Conservation (phyloP, 768 basidiomycete species). For the Cystobasidium onofrii region DNA sequence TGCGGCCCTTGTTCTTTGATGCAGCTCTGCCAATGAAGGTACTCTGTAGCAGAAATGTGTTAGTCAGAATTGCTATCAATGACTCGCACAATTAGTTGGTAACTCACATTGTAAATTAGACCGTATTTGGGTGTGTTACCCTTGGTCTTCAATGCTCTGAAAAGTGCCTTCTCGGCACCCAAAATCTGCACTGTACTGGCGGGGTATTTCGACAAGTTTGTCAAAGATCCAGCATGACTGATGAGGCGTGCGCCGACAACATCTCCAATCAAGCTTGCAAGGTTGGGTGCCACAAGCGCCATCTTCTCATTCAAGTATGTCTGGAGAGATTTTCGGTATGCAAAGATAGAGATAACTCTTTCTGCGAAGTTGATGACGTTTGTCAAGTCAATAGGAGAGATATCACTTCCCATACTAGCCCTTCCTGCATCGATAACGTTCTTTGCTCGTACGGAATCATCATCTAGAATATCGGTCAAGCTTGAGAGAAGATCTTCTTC, state of each 20-base stretch:
- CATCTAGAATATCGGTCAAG: conserved; percentile 68
- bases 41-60: conserved; percentile 14
- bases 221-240: conserved; percentile 87
- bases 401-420: conserved; percentile 85
- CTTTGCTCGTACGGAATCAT: conserved; percentile 74
- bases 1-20: conserved; percentile 89
- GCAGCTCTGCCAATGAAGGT: conserved; percentile 92
- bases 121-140: conserved; percentile 98
- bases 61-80: not conserved
- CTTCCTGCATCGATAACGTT: conserved; percentile 91
- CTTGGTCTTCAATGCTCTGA: conserved; percentile 95
- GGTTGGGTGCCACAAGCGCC: conserved; percentile 92
- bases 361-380: conserved; percentile 87
- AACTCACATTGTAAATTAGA: conserved; percentile 68
- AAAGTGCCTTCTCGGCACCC: conserved; percentile 95
- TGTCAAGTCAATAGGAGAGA: conserved; percentile 86
- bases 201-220: conserved; percentile 95
- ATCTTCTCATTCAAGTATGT: conserved; percentile 90
- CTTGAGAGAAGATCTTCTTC: conserved; percentile 61
- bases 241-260: conserved; percentile 68
- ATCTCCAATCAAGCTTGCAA: conserved; percentile 74
- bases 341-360: conserved; percentile 80
- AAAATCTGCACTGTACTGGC: conserved; percentile 96
- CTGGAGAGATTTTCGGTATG: conserved; percentile 84
- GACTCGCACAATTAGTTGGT: not conserved